Evolutionary conservation across 176 grass and related monocot genomes (phyloP).

Genomic region (Aegilops sharonensis): DNA sequence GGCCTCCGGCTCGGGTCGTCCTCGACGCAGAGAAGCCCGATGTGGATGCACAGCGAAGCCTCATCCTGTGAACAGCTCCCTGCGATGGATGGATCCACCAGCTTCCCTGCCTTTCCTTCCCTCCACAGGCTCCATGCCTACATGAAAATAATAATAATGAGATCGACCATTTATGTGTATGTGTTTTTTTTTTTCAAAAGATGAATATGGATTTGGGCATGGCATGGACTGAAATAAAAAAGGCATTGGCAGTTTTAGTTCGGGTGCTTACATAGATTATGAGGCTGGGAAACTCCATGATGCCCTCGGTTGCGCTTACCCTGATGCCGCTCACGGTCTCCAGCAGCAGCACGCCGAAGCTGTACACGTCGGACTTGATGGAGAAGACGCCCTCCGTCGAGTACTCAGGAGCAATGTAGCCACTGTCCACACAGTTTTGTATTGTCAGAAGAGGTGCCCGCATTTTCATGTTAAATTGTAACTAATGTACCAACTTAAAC

Average conservation of each 20-base stretch:
- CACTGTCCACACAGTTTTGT: conserved; percentile 17
- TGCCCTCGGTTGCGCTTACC: conserved; percentile 41
- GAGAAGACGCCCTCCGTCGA: conserved; percentile 56
- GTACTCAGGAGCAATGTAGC: conserved; percentile 73
- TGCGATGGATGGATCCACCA: conserved; percentile 44
- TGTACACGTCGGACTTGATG: conserved; percentile 65
- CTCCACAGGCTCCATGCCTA: conserved; percentile 68
- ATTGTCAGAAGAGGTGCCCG: neutral
- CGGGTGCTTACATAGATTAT: conserved; percentile 49
- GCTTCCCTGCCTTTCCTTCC: conserved; percentile 29
- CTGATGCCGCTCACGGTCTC: conserved; percentile 58
- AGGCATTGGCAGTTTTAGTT: neutral
- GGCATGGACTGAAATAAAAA: neutral
- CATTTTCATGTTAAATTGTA: too few relatives aligned
- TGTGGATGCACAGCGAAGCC: conserved; percentile 50
- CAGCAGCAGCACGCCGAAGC: conserved; percentile 57
- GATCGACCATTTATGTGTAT: too few relatives aligned
- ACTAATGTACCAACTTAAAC: too few relatives aligned
- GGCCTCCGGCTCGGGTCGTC: conserved; percentile 50
- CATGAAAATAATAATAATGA: neutral
- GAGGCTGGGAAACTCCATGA: conserved; percentile 48
- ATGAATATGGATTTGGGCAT: neutral
- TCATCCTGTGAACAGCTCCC: conserved; percentile 32
- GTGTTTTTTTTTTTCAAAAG: neutral
- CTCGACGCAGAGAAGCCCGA: conserved; percentile 63